phyloP scores from a whole-genome alignment of 2,329 filamentous ascomycete genomes.

The Aspergillus carbonarius region DNA sequence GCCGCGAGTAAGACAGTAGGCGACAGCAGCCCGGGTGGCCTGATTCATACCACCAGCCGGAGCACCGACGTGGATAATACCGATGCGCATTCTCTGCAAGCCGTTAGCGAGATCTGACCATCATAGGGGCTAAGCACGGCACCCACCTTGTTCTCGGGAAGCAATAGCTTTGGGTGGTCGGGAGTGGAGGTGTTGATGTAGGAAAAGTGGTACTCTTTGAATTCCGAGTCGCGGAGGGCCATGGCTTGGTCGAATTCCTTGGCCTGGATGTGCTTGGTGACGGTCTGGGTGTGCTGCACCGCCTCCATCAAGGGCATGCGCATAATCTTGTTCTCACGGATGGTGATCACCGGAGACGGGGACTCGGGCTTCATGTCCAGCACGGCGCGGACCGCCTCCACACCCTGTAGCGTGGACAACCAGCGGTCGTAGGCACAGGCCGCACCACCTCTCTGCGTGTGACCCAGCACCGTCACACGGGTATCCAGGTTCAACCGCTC shows the following conservation, averaged over 20 bases:
- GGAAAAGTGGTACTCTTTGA: slow-evolving; percentile 85
- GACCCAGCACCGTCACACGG: slow-evolving; percentile 88
- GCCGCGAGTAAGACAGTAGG: slow-evolving; percentile 88
- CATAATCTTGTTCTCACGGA: slow-evolving; percentile 97
- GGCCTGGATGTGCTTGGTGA: slow-evolving; percentile 75
- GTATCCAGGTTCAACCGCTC: slow-evolving; percentile 81
- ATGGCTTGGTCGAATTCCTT: slow-evolving; percentile 89
- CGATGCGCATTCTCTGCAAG: slow-evolving; percentile 77
- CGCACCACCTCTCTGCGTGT: slow-evolving; percentile 93
- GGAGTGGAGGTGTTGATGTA: slow-evolving; percentile 90
- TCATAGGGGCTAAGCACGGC: too few species aligned
- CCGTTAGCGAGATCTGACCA: slow-evolving; percentile 27
- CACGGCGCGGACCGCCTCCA: slow-evolving; percentile 89
- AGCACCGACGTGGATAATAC: slow-evolving; percentile 94
- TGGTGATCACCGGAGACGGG: slow-evolving; percentile 90
- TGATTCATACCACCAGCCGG: slow-evolving; percentile 98
- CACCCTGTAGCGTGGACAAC: slow-evolving; percentile 87
- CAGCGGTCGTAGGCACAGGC: slow-evolving; percentile 94
- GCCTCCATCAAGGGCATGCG: slow-evolving; percentile 86
- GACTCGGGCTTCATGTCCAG: slow-evolving; percentile 85
- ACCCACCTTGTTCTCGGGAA: slow-evolving; percentile 70
- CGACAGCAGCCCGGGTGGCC: slow-evolving; percentile 86
- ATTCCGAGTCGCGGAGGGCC: slow-evolving; percentile 85
- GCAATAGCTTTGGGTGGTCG: slow-evolving; percentile 65
- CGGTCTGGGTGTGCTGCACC: slow-evolving; percentile 79